phyloP scores from a whole-genome alignment of 1,139 yeast species.

The Wickerhamomyces sp. region DNA sequence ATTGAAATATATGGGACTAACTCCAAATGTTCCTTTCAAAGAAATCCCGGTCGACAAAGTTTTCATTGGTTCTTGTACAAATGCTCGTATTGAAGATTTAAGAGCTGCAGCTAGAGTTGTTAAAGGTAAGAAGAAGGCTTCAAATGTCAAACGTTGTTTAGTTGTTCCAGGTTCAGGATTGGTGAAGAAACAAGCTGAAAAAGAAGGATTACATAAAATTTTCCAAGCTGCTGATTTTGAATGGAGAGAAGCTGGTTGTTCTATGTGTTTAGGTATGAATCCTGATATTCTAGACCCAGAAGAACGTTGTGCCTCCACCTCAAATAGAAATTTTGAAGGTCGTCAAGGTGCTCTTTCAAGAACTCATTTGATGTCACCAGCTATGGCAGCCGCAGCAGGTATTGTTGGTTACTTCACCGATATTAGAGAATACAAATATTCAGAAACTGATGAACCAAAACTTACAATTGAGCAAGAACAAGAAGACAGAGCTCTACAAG shows the following conservation, averaged over 20 bases:
- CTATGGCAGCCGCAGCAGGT: constrained; percentile 99
- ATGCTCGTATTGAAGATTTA: constrained; percentile 94
- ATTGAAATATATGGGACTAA: constrained; percentile 83
- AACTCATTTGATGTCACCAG: constrained; percentile 97
- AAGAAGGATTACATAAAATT: constrained; percentile 88
- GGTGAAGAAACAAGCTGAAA: constrained; percentile 88
- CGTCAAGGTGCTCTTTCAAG: constrained; percentile 98
- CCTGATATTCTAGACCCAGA: constrained; percentile 93
- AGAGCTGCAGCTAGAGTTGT: constrained; percentile 94
- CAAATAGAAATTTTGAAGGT: constrained; percentile 97
- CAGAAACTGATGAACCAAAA: constrained; percentile 55
- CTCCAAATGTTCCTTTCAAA: constrained; percentile 73
- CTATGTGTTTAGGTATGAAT: constrained; percentile 99
- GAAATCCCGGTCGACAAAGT: constrained; percentile 82
- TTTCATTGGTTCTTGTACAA: constrained; percentile 96
- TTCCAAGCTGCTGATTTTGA: constrained; percentile 91
- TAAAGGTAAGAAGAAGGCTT: constrained; percentile 85
- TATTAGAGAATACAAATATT: constrained; percentile 73
- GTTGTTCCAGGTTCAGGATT: constrained; percentile 98
- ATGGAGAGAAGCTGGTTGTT: constrained; percentile 99
- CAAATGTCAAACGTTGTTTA: constrained; percentile 72
- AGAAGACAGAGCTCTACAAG: constrained; percentile 56
- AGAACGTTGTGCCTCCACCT: constrained; percentile 97
- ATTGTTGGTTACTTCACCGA: constrained; percentile 87
- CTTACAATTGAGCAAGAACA: constrained; percentile 50